Conservation (phyloP, 176 grass and related monocot genomes). For the Poa annua region DNA sequence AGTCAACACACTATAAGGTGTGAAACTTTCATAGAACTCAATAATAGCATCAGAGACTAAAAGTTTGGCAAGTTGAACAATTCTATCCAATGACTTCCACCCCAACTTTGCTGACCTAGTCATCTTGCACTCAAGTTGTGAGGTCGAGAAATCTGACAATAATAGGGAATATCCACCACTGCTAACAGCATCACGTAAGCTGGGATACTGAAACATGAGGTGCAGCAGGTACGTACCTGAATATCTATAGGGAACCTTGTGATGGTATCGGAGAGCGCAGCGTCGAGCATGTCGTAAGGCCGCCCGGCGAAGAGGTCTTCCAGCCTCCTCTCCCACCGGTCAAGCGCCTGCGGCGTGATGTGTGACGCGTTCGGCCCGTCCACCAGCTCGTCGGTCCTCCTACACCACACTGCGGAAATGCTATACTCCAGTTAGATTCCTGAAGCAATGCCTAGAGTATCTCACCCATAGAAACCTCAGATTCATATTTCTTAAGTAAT, state of each 20-base stretch:
- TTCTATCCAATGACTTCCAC: not conserved
- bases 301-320: slow-evolving; percentile 80
- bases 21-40: not conserved
- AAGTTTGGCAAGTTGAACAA: not conserved
- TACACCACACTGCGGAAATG: slow-evolving; percentile 78
- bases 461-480: not conserved
- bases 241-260: slow-evolving; percentile 86
- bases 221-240: slow-evolving; percentile 60
- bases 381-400: slow-evolving; percentile 94
- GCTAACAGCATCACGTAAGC: not conserved
- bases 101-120: not conserved
- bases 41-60: slow-evolving; percentile 28
- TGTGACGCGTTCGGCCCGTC: slow-evolving; percentile 92
- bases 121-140: too few relatives aligned
- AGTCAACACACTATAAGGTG: not conserved
- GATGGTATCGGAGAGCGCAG: slow-evolving; percentile 83
- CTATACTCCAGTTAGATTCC: slow-evolving; percentile 11
- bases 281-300: slow-evolving; percentile 97
- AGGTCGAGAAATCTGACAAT: not conserved
- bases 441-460: not conserved
- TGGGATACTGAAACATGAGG: not conserved
- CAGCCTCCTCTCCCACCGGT: slow-evolving; percentile 84
- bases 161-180: not conserved
- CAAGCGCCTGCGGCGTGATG: slow-evolving; percentile 86
- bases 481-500: not conserved